Base-by-base conservation (phyloP, 768 basidiomycete species). In the Brasilioporus rufonigricans region DNA sequence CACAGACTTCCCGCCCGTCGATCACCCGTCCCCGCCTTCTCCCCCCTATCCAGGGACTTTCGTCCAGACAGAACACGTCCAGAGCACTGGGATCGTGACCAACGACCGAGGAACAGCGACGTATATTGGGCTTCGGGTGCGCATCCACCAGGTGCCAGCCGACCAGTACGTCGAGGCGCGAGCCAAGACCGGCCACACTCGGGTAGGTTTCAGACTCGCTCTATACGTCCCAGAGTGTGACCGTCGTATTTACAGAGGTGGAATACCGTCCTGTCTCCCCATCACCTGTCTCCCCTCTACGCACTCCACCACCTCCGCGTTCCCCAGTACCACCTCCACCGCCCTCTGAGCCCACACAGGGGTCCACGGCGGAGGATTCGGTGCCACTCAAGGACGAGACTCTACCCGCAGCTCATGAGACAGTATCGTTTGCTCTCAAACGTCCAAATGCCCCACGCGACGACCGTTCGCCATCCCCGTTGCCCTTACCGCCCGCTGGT, bases 401-500 rank as follows among this genome's bases (percentile, higher is more conserved):
- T 7, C 69, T 79, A 0, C 76, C 76, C 11, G 48, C 53, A 5
- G 29, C 65, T 31, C 81, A 80, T 57, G 53, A 67, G 4, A 58
- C 72, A 2, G 72, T 79, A 5, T 77, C 76, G n/a, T 74, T 78
- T 38, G 40, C 68, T 13, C 69, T 77, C 44, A 78, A 76, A 48
- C 76, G 75, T 21, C 80, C 80, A 7, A 70, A 71, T 1, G 79
- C 80, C 0, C 83, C 82, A 1, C 68, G 70, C 13, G 76, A 71
- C 59, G 59, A 64, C 4, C 79, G 74, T 58, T 83, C 81, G 11
- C 82, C 80, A 1, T 68, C 74, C 7, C 64, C 77, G 1, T 58
- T 78, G 45, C 64, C 61, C 6, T 57, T 71, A 38, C 69, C 71
- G 0, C 63, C 69, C n/a, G 69, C 71, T 5, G 53, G 61, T 39